phyloP scores from a whole-genome alignment of 2,329 filamentous ascomycete genomes.

The Pseudocercospora fuligena region DNA sequence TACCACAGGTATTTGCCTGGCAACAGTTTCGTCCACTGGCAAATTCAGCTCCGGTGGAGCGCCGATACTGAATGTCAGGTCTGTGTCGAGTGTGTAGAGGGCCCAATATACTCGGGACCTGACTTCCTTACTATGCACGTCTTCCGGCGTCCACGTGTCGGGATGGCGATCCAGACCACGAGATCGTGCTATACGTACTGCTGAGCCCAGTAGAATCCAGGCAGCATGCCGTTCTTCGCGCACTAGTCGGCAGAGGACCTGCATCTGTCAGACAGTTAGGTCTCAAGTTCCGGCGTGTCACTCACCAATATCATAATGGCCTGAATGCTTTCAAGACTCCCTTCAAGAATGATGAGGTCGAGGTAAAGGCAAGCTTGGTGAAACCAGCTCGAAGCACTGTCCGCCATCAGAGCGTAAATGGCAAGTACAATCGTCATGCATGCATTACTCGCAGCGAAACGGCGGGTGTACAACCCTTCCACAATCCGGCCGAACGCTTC shows the following conservation, averaged over 20 bases:
- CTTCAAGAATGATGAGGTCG: neutral
- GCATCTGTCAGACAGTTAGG: too few relatives aligned
- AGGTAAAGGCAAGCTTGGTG: neutral
- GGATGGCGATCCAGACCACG: neutral
- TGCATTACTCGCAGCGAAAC: neutral
- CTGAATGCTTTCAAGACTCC: neutral
- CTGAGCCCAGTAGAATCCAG: neutral
- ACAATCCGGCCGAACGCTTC: neutral
- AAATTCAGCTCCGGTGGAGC: neutral
- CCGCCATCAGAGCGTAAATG: neutral
- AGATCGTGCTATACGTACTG: neutral
- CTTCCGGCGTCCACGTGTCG: neutral
- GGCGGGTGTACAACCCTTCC: neutral
- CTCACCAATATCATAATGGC: neutral
- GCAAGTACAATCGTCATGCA: neutral
- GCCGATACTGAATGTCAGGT: neutral
- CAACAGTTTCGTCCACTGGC: neutral
- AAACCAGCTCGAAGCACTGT: neutral
- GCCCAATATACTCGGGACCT: neutral
- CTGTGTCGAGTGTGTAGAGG: neutral
- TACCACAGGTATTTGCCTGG: neutral
- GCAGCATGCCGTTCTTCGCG: neutral
- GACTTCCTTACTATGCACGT: neutral
- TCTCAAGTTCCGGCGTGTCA: neutral
- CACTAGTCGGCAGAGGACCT: neutral